Percentiles rank a stretch among this genome's conserved stretches.
Evolutionary conservation across 805 yeast genomes (phyloP).

Genomic region (Monosporozyma yasuniensis): DNA sequence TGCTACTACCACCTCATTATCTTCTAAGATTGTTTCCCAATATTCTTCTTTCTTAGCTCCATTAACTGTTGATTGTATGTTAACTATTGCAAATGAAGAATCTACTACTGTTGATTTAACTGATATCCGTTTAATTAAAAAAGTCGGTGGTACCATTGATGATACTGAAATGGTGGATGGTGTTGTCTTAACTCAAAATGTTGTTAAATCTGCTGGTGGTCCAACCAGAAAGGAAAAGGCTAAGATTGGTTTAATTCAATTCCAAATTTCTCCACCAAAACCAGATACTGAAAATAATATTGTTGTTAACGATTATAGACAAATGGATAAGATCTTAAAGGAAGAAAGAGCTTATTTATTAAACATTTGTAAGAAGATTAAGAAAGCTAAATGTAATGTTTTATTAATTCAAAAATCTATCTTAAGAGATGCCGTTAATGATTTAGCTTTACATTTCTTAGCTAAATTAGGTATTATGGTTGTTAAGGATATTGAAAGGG

Average conservation of each 20-base stretch:
- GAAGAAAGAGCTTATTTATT: conserved; percentile 95
- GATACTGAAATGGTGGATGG: conserved; percentile 92
- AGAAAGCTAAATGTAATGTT: conserved; percentile 94
- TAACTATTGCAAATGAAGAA: conserved; percentile 57
- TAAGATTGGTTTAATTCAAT: conserved; percentile 78
- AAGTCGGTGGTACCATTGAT: conserved; percentile 95
- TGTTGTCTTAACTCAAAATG: conserved; percentile 86
- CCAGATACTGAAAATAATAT: conserved; percentile 97
- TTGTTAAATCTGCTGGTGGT: conserved; percentile 85
- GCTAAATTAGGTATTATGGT: conserved; percentile 91
- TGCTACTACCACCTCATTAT: conserved; percentile 91
- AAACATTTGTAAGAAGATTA: conserved; percentile 91
- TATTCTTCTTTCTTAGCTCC: conserved; percentile 81
- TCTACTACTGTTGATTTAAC: conserved; percentile 70
- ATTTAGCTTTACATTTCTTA: conserved; percentile 86
- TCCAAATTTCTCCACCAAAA: conserved; percentile 92
- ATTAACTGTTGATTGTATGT: conserved; percentile 86
- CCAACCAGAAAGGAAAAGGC: conserved; percentile 94
- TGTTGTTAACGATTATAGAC: conserved; percentile 95
- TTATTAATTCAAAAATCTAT: conserved; percentile 86
- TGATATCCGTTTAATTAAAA: conserved; percentile 83
- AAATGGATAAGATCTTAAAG: conserved; percentile 96
- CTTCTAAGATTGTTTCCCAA: conserved; percentile 93
- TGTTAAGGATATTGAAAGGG: conserved; percentile 90
- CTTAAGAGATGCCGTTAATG: conserved; percentile 89